Percentiles rank a stretch among this genome's conserved stretches.
Conservation (phyloP, 1,284 basidiomycete species). For the Rhodofomes roseus region DNA sequence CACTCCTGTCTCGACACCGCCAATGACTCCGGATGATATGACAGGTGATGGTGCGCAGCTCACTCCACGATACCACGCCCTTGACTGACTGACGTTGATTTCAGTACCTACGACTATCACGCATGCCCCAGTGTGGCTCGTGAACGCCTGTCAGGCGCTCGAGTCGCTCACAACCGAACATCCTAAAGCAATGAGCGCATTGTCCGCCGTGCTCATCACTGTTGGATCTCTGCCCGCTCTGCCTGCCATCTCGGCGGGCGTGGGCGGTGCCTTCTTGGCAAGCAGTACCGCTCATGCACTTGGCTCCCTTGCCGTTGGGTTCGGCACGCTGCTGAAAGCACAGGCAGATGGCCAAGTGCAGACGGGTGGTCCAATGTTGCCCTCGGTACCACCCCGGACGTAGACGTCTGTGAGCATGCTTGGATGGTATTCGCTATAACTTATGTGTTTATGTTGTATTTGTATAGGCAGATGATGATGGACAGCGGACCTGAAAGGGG, state of each 20-base stretch:
- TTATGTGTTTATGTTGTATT: no score
- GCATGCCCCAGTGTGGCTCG: slow-evolving; percentile 67
- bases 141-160: slow-evolving; percentile 70
- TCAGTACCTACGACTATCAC: slow-evolving; percentile 47
- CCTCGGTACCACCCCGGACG: slow-evolving; percentile 1
- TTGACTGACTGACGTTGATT: neutral
- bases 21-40: slow-evolving; percentile 18
- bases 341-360: slow-evolving; percentile 20
- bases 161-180: slow-evolving; percentile 71
- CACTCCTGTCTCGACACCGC: slow-evolving; percentile 11
- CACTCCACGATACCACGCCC: neutral
- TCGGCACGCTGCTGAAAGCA: slow-evolving; percentile 46
- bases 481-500: no score
- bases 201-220: slow-evolving; percentile 73
- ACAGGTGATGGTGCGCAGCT: slow-evolving; percentile 27
- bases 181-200: slow-evolving; percentile 68
- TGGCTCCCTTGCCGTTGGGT: slow-evolving; percentile 69
- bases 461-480: no score
- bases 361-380: neutral
- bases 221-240: slow-evolving; percentile 69
- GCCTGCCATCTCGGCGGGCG: slow-evolving; percentile 60
- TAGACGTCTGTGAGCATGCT: neutral
- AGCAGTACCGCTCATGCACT: slow-evolving; percentile 69
- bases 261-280: slow-evolving; percentile 67
- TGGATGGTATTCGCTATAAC: no score